Evolutionary conservation across 23 red algal species (phyloP).

Genomic region (Gracilaria vermiculophylla): DNA sequence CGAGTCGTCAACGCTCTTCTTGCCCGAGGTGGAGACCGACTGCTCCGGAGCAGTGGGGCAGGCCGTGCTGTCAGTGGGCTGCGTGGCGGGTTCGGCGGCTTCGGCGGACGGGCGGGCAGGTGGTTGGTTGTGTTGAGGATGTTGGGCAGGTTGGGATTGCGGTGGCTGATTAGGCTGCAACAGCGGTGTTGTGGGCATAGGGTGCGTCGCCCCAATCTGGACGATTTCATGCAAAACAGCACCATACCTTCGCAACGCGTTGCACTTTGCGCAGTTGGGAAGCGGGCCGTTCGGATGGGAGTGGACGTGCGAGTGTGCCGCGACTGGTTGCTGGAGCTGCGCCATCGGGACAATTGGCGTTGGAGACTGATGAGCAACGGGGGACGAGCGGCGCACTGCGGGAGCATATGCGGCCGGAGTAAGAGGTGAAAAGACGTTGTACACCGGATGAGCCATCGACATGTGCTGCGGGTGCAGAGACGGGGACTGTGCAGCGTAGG

Average conservation of each 20-base stretch:
- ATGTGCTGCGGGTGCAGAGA: constrained; percentile 12
- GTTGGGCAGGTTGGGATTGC: neutral
- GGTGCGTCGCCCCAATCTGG: neutral
- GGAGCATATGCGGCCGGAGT: constrained; percentile 5
- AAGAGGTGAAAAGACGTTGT: constrained; percentile 37
- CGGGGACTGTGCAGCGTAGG: neutral
- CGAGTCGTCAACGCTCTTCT: constrained; percentile 12
- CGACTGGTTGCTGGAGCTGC: neutral
- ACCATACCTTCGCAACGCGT: constrained; percentile 51
- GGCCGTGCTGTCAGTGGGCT: neutral
- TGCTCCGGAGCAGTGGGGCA: neutral
- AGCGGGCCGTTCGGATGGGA: constrained; percentile 36
- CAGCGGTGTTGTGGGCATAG: neutral
- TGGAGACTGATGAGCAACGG: neutral
- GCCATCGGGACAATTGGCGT: neutral
- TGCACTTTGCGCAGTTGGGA: constrained; percentile 56
- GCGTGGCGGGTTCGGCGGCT: neutral
- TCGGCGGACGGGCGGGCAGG: no score
- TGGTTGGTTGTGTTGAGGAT: neutral
- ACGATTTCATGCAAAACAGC: constrained; percentile 48
- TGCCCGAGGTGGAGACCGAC: constrained; percentile 1
- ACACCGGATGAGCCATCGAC: neutral
- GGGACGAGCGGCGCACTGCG: neutral
- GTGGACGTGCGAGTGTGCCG: constrained; percentile 14
- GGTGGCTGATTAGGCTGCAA: neutral